Evolutionary conservation across 73 alveolate species (phyloP), one percentile per base, ranked within the genome.

Genomic region (Strombidium stylifer): DNA sequence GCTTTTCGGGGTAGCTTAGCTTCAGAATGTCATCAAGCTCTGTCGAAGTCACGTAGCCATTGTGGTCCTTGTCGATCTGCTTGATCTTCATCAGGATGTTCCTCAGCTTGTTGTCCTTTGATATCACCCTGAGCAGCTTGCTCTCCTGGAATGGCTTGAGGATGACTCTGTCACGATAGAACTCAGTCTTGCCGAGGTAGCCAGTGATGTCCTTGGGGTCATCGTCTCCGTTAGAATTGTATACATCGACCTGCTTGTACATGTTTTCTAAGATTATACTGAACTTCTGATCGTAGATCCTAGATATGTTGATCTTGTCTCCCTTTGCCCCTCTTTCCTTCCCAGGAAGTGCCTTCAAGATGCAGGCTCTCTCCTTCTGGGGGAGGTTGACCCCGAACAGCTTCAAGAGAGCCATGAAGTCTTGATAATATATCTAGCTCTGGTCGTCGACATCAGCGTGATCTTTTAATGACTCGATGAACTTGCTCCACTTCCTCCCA

Each of bases 21-120:
- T 78, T 78, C 0, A 66, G 23, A 0, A 78, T 78, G 47, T 78
- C 89, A 41, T 78, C 89, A 3, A 78, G 39, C 32, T 78, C 89
- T 0, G 82, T 66, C 0, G 64, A 30, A 2, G 89, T 78, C 5
- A 78, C 79, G 56, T 53, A 78, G 42, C 89, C 89, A 37, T 78
- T 78, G 37, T 57, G 57, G 30, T 78, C 59, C 32, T 68, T 73
- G 48, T 78, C 89, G 23, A 78, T 78, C 26, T 78, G 83, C 24
- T 68, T 54, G 15, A 78, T 78, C 3, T 64, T 67, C 40, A 65
- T 66, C 12, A 78, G 15, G 20, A 78, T 55, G 4, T 41, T 48
- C 10, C 46, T 58, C 10, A 78, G 47, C 36, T 42, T 54, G 20
- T 55, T 54, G 31, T 46, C 45, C 14, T 19, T 24, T 3, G 49